Percentiles rank a stretch among this genome's conserved stretches.
Conservation (phyloP, 164 flowering plant genomes). For the Magnolia kwangsiensis region DNA sequence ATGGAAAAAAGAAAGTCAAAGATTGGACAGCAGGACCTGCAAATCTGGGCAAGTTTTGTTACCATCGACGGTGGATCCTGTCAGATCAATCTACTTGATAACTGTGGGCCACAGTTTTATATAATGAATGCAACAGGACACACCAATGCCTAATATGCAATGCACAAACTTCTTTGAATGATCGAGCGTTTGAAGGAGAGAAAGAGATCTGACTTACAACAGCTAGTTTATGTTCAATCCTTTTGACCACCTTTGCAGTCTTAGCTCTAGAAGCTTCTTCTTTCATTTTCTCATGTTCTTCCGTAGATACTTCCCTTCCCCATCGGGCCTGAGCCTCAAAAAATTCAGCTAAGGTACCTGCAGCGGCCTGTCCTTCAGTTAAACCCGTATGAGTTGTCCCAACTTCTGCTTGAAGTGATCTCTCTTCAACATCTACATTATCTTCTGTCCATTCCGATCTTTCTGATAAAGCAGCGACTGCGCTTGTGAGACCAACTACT, state of each 20-base stretch:
- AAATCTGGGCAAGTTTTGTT: background rate
- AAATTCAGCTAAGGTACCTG: constrained; percentile 92
- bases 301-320: constrained; percentile 75
- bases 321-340: constrained; percentile 93
- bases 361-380: constrained; percentile 49
- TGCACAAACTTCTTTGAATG: background rate
- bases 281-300: constrained; percentile 70
- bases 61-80: background rate
- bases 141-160: background rate
- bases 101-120: background rate
- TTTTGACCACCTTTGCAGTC: constrained; percentile 53
- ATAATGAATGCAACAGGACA: background rate
- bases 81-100: background rate
- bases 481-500: constrained; percentile 54
- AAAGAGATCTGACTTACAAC: constrained; percentile 50
- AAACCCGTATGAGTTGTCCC: constrained; percentile 24
- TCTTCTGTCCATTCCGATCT: constrained; percentile 60
- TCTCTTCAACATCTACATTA: constrained; percentile 38
- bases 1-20: background rate
- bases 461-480: constrained; percentile 69
- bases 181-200: background rate
- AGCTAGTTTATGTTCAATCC: constrained; percentile 65
- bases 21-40: background rate
- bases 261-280: constrained; percentile 71
- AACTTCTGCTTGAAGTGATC: constrained; percentile 29